Conservation (phyloP, 2,329 filamentous ascomycete genomes). For the Stagonosporopsis rhizophila region DNA sequence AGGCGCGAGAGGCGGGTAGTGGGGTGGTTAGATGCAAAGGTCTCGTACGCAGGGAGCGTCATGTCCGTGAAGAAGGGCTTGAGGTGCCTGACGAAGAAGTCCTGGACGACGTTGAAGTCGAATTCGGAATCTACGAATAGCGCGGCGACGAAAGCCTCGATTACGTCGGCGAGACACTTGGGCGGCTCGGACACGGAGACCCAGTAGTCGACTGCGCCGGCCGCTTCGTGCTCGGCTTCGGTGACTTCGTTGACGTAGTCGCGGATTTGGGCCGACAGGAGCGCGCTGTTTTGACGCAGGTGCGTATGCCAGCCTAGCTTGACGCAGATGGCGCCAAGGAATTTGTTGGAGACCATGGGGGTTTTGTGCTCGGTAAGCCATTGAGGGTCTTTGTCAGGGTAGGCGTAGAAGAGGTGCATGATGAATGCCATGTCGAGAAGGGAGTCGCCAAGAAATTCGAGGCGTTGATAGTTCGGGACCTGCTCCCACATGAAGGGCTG, state of each 20-base stretch:
- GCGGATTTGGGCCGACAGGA: conserved; percentile 59
- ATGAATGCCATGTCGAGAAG: conserved; percentile 87
- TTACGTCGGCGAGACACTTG: conserved; percentile 81
- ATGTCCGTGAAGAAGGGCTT: conserved; percentile 85
- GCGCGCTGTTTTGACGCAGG: conserved; percentile 62
- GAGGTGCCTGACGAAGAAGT: conserved; percentile 79
- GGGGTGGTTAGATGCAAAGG: conserved; percentile 85
- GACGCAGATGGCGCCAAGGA: conserved; percentile 82
- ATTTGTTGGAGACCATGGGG: conserved; percentile 98
- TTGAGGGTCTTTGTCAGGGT: conserved; percentile 83
- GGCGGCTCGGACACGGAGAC: conserved; percentile 64
- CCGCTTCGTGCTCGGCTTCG: conserved; percentile 57
- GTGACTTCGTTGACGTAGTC: conserved; percentile 66
- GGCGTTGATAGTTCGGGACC: conserved; percentile 87
- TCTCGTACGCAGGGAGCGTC: conserved; percentile 73
- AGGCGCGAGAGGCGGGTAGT: conserved; percentile 72
- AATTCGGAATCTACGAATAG: conserved; percentile 90
- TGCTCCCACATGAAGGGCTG: conserved; percentile 76
- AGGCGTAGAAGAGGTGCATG: conserved; percentile 78
- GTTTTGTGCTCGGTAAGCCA: conserved; percentile 99
- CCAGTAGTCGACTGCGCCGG: conserved; percentile 73
- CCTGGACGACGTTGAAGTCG: conserved; percentile 73
- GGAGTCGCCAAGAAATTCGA: conserved; percentile 91
- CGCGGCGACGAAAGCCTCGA: conserved; percentile 89
- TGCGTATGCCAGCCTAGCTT: conserved; percentile 78